phyloP scores from a whole-genome alignment of 257 asterid genomes.

The Solanum ossicruentum region DNA sequence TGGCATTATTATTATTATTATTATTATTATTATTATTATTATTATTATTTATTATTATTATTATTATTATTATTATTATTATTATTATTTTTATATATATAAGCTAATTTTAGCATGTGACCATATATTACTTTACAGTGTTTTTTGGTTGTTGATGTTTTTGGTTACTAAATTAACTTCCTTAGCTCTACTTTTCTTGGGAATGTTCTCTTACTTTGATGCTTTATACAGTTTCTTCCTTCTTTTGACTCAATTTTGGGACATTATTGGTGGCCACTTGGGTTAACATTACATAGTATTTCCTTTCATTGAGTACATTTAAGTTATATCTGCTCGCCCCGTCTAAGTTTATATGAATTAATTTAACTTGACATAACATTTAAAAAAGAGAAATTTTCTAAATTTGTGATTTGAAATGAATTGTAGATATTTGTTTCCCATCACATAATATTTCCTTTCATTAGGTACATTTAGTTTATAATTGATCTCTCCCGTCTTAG shows the following conservation, averaged over 20 bases:
- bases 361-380: too few species aligned
- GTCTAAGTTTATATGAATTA: too few species aligned
- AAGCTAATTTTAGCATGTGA: slow-evolving; percentile 9
- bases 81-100: too few species aligned
- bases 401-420: too few species aligned
- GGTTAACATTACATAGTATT: background rate
- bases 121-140: background rate
- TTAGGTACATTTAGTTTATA: background rate
- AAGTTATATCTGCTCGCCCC: too few species aligned
- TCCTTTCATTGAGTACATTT: background rate
- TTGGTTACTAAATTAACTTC: background rate
- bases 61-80: background rate
- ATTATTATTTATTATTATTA: background rate
- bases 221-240: background rate
- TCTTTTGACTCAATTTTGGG: background rate
- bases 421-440: too few species aligned
- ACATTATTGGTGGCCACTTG: background rate
- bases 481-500: too few species aligned
- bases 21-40: too few species aligned
- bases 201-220: slow-evolving; percentile 1
- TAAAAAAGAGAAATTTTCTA: too few species aligned
- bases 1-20: background rate
- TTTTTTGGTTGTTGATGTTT: background rate
- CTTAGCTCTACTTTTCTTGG: background rate
- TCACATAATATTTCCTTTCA: background rate